Base-by-base conservation (phyloP, 805 yeast genomes). In the Yamadazyma laniorum region DNA sequence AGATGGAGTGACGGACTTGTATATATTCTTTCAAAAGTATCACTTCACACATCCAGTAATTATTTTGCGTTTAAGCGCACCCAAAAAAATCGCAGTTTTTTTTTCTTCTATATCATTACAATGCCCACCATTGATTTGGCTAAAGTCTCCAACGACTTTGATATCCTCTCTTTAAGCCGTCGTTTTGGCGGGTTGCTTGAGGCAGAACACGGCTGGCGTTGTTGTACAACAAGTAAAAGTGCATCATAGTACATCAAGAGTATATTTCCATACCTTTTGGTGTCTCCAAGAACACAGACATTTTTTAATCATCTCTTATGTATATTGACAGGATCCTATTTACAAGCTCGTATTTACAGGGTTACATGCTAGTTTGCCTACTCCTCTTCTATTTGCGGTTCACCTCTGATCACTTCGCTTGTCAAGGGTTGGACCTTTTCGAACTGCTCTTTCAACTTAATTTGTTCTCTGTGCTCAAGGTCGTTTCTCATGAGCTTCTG, bases 381-480 rank as follows among this genome's bases (percentile, higher is more conserved):
- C n/a, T n/a, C n/a, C n/a, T n/a, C 58, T 7, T 21, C 23, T 6
- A 7, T 9, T 9, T 21, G 23, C 9, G 23, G 23, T 15, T 55
- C 64, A 0, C 65, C 72, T 5, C 52, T 45, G 25, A 67, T 65
- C 37, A 67, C 59, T 37, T 65, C 69, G 2, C 43, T 50, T 9
- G 45, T 50, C 26, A 85, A 65, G 5, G 90, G 90, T 56, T 85
- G 95, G 6, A 74, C 46, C 28, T 69, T 57, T 47, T 75, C 81
- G 43, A 74, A 76, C 48, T 80, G 68, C 43, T 77, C 72, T 47
- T 74, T 67, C 50, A 85, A 69, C 44, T 73, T 72, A 49, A 73
- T 73, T 53, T 85, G 93, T 35, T 74, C 70, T 42, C 72, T 75
- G 53, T 84, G 88, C 45, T 85, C 95, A 32, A 67, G 59, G 40